Evolutionary conservation across 192 early-diverging fungal species (phyloP).

Genomic region (Jimgerdemannia lactiflua): DNA sequence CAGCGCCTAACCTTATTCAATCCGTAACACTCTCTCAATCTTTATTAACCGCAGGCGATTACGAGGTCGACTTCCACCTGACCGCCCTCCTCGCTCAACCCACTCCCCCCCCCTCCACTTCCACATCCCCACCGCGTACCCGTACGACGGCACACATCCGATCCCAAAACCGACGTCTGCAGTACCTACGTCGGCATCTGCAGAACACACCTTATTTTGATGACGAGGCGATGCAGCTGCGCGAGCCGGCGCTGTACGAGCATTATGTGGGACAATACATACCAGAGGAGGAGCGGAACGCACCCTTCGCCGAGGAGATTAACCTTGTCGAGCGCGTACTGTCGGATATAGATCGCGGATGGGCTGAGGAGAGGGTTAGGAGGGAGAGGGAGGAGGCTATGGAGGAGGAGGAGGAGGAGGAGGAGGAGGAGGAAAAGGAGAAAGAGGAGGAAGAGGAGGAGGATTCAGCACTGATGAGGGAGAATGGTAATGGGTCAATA

Average conservation of each 20-base stretch:
- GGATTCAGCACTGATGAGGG: background rate
- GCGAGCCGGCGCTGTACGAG: conserved; percentile 41
- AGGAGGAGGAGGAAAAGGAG: conserved; percentile 16
- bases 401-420: conserved; percentile 38
- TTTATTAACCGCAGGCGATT: conserved; percentile 14
- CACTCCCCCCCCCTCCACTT: background rate
- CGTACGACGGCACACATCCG: conserved; percentile 4
- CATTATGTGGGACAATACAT: conserved; percentile 39
- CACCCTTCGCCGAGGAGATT: conserved; percentile 28
- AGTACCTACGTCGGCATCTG: conserved; percentile 27
- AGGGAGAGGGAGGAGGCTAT: conserved; percentile 28
- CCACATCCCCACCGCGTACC: background rate
- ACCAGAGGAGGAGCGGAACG: conserved; percentile 16
- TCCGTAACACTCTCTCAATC: background rate
- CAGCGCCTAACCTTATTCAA: too few species aligned
- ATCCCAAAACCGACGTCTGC: conserved; percentile 32
- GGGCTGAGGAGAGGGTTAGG: conserved; percentile 19
- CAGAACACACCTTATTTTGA: conserved; percentile 31
- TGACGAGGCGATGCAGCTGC: conserved; percentile 30
- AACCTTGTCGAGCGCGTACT: conserved; percentile 31
- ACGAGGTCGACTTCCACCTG: conserved; percentile 37
- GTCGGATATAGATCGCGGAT: conserved; percentile 26
- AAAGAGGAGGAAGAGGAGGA: conserved; percentile 3
- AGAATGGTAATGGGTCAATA: background rate
- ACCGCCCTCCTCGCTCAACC: conserved; percentile 6